Base-by-base conservation (phyloP, 2,329 filamentous ascomycete genomes). In the Trichoderma aggressivum region DNA sequence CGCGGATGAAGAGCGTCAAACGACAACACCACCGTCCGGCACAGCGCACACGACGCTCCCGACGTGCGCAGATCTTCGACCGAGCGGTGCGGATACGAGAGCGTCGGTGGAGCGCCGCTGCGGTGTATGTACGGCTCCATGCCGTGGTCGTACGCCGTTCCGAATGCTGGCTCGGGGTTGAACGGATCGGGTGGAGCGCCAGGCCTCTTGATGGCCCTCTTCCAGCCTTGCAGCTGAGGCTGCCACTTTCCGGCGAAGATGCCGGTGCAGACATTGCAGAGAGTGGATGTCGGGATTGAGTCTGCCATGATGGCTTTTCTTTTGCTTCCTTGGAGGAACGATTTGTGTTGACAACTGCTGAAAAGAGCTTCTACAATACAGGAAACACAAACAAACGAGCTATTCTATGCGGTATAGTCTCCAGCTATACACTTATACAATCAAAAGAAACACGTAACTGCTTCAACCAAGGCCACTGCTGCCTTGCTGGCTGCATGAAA, bases 121-220 rank as follows among this genome's bases (percentile, higher is more conserved):
- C 50, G 8, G 32, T 58, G 24, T 12, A 66, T 16, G 32, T 56
- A 56, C 50, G 63, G 63, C 50, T 66, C 53, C 63, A 66, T 66
- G 21, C 63, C 63, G 50, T 66, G 63, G 32, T 66, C 50, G 50
- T 66, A 66, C 7, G 63, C 63, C 50, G 63, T 66, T 16, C 63
- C 63, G 18, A 56, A 66, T 6, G 47, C 53, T 6, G 50, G 63
- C 24, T 66, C 63, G 1, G 63, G 63, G 50, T 58, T 36, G 8
- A 66, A 43, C 6, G 63, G 63, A 12, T 66, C 63, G 1, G 50
- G 50, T 7, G 50, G 50, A 5, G 63, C 63, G 32, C 10, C 10
- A 7, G 63, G 63, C 2, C 18, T 7, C 18, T 43, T 66, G 63
- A 43, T 21, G 21, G 21, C 30, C 18, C 63, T 39, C 24, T 66